Conservation (phyloP, 1,139 yeast species). For the Candida sanyaensis region DNA sequence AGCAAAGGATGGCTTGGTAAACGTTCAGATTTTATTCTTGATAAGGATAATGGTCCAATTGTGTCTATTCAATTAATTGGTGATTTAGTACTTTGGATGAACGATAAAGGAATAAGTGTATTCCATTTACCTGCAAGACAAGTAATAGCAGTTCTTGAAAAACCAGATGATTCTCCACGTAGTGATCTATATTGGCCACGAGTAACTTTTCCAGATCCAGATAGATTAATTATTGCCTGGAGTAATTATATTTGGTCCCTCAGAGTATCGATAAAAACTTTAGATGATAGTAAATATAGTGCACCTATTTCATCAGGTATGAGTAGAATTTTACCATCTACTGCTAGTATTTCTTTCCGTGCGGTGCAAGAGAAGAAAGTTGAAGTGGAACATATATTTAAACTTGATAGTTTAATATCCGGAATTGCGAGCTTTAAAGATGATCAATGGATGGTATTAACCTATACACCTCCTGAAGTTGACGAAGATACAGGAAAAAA, state of each 20-base stretch:
- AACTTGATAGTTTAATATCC: slow-evolving; percentile 64
- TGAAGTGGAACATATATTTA: slow-evolving; percentile 55
- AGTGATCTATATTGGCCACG: slow-evolving; percentile 88
- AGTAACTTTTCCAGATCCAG: slow-evolving; percentile 65
- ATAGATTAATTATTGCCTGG: slow-evolving; percentile 82
- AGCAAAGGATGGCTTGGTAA: slow-evolving; percentile 87
- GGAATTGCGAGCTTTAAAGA: slow-evolving; percentile 80
- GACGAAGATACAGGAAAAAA: slow-evolving; percentile 30
- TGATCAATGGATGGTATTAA: slow-evolving; percentile 61
- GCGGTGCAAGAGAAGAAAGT: slow-evolving; percentile 58
- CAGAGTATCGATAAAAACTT: slow-evolving; percentile 41
- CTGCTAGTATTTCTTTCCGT: slow-evolving; percentile 64
- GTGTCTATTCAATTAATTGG: slow-evolving; percentile 63
- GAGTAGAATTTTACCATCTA: slow-evolving; percentile 55
- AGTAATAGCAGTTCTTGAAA: slow-evolving; percentile 50
- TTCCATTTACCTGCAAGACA: slow-evolving; percentile 51
- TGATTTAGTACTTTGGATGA: slow-evolving; percentile 79
- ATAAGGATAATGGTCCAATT: slow-evolving; percentile 69
- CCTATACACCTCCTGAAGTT: slow-evolving; percentile 48
- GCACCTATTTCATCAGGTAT: slow-evolving; percentile 23
- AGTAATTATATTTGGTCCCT: slow-evolving; percentile 75
- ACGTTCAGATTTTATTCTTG: slow-evolving; percentile 65
- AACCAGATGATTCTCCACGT: slow-evolving; percentile 64
- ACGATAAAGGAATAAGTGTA: slow-evolving; percentile 73
- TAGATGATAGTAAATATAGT: slow-evolving; percentile 17